Percentiles rank a stretch among this genome's conserved stretches.
Evolutionary conservation across 2,329 filamentous ascomycete genomes (phyloP).

Genomic region (Dothideomycetidae sp.): DNA sequence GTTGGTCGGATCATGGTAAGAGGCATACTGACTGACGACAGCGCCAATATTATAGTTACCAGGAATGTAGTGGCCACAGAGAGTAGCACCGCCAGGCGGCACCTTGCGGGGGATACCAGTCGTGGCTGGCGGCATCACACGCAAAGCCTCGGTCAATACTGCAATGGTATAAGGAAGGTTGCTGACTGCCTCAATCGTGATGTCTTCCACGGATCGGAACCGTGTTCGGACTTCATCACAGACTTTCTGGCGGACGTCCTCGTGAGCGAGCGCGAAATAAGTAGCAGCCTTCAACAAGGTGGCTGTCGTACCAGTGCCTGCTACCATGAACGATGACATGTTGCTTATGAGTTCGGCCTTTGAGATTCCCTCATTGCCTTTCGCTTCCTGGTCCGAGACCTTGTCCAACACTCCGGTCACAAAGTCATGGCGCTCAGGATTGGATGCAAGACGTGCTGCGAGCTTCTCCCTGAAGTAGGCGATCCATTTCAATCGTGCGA

Average conservation of each 20-base stretch:
- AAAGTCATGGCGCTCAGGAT: conserved; percentile 18
- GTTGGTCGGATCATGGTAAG: conserved; percentile 18
- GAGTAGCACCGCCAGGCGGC: conserved; percentile 17
- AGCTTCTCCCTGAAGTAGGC: conserved; percentile 16
- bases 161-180: conserved; percentile 28
- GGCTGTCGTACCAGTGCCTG: conserved; percentile 39
- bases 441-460: conserved; percentile 17
- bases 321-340: conserved; percentile 26
- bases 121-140: conserved; percentile 33
- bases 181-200: conserved; percentile 16
- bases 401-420: conserved; percentile 13
- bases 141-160: conserved; percentile 32
- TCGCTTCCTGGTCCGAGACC: conserved; percentile 14
- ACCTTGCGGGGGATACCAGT: conserved; percentile 22
- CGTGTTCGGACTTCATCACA: conserved; percentile 28
- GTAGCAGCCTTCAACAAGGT: conserved; percentile 30
- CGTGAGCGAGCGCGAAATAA: conserved; percentile 30
- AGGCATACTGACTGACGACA: conserved; percentile 12
- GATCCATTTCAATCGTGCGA: conserved; percentile 14
- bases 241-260: conserved; percentile 25
- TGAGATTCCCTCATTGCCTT: conserved; percentile 18
- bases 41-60: conserved; percentile 13
- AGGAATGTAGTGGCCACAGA: conserved; percentile 19
- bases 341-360: conserved; percentile 22
- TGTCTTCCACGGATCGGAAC: conserved; percentile 23